Percentiles rank a stretch among this genome's conserved stretches.
Evolutionary conservation across 192 early-diverging fungal species (phyloP).

Genomic region (Coemansia sp.): DNA sequence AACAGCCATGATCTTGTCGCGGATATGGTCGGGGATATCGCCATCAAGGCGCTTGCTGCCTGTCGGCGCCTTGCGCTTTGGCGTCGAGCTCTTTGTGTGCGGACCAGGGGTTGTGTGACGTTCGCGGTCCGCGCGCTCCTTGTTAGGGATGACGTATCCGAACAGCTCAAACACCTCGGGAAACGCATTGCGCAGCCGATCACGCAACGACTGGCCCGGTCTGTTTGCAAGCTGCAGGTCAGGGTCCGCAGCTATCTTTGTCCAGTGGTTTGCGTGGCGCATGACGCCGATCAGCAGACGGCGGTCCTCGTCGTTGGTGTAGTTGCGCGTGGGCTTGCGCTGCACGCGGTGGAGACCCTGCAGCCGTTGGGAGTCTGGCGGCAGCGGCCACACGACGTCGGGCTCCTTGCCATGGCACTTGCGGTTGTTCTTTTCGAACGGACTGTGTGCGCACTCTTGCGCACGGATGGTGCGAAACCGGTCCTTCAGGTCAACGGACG

Average conservation of each 20-base stretch:
- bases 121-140: slow-evolving; percentile 53
- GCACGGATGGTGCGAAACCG: slow-evolving; percentile 54
- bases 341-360: slow-evolving; percentile 52
- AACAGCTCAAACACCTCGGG: slow-evolving; percentile 55
- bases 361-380: slow-evolving; percentile 51
- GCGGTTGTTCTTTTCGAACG: slow-evolving; percentile 17
- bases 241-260: slow-evolving; percentile 49
- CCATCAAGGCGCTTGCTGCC: slow-evolving; percentile 52
- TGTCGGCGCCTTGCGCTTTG: slow-evolving; percentile 47
- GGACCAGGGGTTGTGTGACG: slow-evolving; percentile 13
- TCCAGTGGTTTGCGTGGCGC: slow-evolving; percentile 53
- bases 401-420: slow-evolving; percentile 40
- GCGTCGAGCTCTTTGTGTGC: background rate
- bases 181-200: slow-evolving; percentile 54
- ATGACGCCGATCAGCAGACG: slow-evolving; percentile 47
- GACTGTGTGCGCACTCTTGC: slow-evolving; percentile 51
- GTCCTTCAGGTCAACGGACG: slow-evolving; percentile 54
- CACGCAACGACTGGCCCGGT: slow-evolving; percentile 53
- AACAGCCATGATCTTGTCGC: slow-evolving; percentile 29
- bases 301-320: slow-evolving; percentile 50
- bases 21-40: slow-evolving; percentile 40
- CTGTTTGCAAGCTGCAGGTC: slow-evolving; percentile 45
- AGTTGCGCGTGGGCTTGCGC: slow-evolving; percentile 55
- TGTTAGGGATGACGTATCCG: slow-evolving; percentile 53
- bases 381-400: slow-evolving; percentile 55